These are phyloP conservation scores for Dendrobium chrysotoxum DNA, from an alignment of 106 monocot species.

Conservation along the genomic window DNA sequence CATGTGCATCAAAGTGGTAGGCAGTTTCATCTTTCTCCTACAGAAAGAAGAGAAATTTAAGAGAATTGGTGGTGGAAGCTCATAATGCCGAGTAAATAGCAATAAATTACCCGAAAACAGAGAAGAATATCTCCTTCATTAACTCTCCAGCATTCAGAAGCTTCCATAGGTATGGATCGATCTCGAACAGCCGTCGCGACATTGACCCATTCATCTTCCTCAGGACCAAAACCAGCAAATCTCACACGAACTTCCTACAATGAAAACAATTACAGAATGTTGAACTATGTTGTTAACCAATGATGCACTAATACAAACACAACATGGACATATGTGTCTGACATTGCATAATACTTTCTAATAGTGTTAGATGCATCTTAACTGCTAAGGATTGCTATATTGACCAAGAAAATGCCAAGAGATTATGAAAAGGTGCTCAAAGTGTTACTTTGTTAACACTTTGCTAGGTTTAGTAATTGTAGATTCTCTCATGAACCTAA, in stretches of 20 bases:
- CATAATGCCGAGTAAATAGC: not conserved
- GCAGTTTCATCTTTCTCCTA: constrained; percentile 38
- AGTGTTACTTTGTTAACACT: not conserved
- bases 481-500: not conserved
- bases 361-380: no score
- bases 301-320: no score
- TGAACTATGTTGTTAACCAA: not conserved
- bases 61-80: not conserved
- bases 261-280: not conserved
- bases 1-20: constrained; percentile 37
- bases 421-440: not conserved
- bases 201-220: constrained; percentile 82
- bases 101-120: constrained; percentile 51
- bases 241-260: constrained; percentile 72
- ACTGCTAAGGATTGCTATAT: no score
- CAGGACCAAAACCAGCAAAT: constrained; percentile 53
- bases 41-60: not conserved
- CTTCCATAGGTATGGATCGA: constrained; percentile 66
- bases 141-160: constrained; percentile 56
- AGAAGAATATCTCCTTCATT: constrained; percentile 64
- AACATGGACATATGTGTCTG: no score
- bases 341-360: no score
- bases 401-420: no score
- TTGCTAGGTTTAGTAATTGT: not conserved
- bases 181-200: constrained; percentile 45